These are phyloP conservation scores for Fusarium veterinarium DNA, from an alignment of 2,329 filamentous ascomycete genomes.

Conservation along the genomic window DNA sequence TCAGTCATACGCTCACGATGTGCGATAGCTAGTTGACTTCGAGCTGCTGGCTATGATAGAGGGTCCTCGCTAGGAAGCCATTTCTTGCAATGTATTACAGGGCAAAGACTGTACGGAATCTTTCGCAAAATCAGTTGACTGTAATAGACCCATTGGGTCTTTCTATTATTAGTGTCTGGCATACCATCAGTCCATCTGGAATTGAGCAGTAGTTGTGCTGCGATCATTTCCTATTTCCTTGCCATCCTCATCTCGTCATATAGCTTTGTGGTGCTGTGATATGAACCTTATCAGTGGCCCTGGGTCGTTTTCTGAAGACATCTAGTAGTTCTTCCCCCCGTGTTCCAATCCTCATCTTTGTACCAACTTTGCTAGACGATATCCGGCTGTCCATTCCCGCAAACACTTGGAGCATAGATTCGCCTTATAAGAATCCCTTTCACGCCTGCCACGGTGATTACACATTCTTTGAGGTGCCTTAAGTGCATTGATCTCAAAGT, in stretches of 20 bases:
- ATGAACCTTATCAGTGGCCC: neutral
- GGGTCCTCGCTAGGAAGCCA: rapidly evolving
- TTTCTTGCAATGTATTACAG: rapidly evolving
- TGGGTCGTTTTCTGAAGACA: neutral
- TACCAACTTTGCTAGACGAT: neutral
- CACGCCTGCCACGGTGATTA: rapidly evolving
- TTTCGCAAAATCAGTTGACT: too few species aligned
- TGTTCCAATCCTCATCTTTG: too few species aligned
- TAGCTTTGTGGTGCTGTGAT: rapidly evolving
- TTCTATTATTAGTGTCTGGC: rapidly evolving
- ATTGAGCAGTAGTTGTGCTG: neutral
- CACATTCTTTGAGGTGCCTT: neutral
- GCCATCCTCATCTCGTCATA: neutral
- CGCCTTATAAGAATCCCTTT: neutral
- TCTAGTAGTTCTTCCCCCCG: neutral
- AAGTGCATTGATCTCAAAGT: too few species aligned
- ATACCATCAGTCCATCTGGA: rapidly evolving
- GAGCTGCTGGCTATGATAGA: rapidly evolving
- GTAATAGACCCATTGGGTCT: rapidly evolving
- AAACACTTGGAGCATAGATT: neutral
- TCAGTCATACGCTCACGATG: rapidly evolving
- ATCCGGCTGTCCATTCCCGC: rapidly evolving
- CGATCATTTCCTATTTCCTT: rapidly evolving
- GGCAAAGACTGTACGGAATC: neutral
- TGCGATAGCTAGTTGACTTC: rapidly evolving